Conservation (phyloP, 202 grass and related monocot genomes). For the Zoysia matrella region DNA sequence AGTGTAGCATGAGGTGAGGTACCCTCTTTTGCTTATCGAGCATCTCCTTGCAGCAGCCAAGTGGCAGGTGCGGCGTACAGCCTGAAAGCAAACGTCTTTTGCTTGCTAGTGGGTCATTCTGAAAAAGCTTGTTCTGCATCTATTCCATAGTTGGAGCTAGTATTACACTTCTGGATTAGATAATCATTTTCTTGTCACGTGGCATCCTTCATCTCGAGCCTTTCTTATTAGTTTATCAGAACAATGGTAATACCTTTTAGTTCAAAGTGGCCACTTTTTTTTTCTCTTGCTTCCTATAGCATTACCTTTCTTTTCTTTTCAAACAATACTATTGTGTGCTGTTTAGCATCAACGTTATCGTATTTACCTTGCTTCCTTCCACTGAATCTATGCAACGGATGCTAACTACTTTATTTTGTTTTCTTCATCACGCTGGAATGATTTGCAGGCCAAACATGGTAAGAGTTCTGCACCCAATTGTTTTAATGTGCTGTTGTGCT, state of each 20-base stretch:
- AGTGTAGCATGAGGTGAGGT: not conserved
- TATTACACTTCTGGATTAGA: not conserved
- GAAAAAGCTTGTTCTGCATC: not conserved
- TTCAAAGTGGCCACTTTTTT: not conserved
- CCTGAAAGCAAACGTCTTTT: conserved; percentile 6
- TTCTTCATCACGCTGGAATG: conserved; percentile 19
- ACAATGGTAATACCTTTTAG: not conserved
- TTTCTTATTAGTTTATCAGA: not conserved
- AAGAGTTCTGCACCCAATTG: conserved; percentile 36
- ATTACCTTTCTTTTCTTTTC: not conserved
- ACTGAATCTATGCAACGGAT: not conserved
- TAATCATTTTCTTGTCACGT: not conserved
- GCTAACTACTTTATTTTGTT: conserved; percentile 38
- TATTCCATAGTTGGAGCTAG: not conserved
- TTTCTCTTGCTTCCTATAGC: not conserved
- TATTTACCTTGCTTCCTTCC: not conserved
- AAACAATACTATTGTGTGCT: not conserved
- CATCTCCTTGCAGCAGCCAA: not conserved
- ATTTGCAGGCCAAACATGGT: conserved; percentile 92
- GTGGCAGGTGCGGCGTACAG: conserved; percentile 6
- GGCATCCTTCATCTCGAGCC: not conserved
- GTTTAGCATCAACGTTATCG: not conserved
- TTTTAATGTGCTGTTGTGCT: conserved; percentile 1
- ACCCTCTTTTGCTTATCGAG: conserved; percentile 4
- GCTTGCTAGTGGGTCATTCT: not conserved